A percentile compares a stretch with the other conserved stretches of the same genome.
Evolutionary conservation across 192 early-diverging fungal genomes (phyloP).

Genomic region (Diversispora eburnea): DNA sequence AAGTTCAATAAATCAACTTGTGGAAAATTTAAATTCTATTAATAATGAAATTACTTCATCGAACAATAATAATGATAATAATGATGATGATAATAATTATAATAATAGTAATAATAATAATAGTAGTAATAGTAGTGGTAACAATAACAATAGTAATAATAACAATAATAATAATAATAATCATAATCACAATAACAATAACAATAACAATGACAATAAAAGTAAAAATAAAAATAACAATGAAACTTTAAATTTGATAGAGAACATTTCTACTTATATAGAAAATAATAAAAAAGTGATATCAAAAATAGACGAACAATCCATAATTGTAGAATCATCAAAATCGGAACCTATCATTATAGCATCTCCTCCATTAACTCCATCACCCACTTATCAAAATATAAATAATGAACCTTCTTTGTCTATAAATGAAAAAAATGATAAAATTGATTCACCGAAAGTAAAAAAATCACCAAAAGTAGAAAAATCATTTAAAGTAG

Average conservation of each 20-base stretch:
- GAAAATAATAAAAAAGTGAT: not conserved
- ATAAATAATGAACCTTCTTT: not conserved
- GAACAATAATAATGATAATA: not conserved
- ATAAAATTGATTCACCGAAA: too few species aligned
- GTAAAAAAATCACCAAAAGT: too few species aligned
- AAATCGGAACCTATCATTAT: constrained; percentile 27
- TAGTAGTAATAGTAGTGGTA: too few species aligned
- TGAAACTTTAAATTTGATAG: constrained; percentile 15
- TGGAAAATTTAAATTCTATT: constrained; percentile 23
- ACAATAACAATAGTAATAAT: too few species aligned
- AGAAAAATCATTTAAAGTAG: too few species aligned
- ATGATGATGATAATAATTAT: constrained; percentile 6
- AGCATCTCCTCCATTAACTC: constrained; percentile 19
- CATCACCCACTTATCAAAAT: not conserved
- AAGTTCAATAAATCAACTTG: constrained; percentile 8
- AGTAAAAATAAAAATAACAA: constrained; percentile 5
- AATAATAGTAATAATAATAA: not conserved
- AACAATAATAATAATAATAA: too few species aligned
- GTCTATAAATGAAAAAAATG: not conserved
- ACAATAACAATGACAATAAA: constrained; percentile 2
- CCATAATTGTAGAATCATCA: constrained; percentile 19
- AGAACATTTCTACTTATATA: constrained; percentile 5
- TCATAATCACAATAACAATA: constrained; percentile 9
- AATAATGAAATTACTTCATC: constrained; percentile 14
- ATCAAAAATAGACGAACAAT: constrained; percentile 10